Evolutionary conservation across 345 rosid genomes (phyloP), one percentile per base, ranked within the genome.

Genomic region (Viola odorata): DNA sequence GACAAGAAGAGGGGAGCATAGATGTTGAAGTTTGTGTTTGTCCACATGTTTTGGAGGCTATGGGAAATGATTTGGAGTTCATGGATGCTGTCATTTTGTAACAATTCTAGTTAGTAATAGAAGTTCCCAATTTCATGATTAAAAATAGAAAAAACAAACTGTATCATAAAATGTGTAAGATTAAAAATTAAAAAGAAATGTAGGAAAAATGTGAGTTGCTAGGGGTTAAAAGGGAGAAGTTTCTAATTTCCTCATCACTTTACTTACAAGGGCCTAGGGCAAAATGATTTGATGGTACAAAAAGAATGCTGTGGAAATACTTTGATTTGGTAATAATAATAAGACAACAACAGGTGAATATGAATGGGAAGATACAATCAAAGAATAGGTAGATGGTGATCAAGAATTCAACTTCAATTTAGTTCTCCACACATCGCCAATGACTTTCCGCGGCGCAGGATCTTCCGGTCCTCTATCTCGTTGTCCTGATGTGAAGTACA

Each of bases 401-500:
- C 73, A 87, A 9, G 65, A 41, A 70, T 75, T 64, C 76, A 94
- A 63, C 55, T 72, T 83, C 73, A 94, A 73, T 76, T 83, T 83
- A 38, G 99, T 84, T 82, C 97, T 88, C 96, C 96, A 90, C 89
- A 85, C 75, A 40, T 94, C 97, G 45, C 86, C 96, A 2, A 82
- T 50, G 37, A 94, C 97, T 78, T 94, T 94, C 73, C 62, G 85
- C 0, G 97, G 99, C 2, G 87, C 68, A 5, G 99, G 97, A 80
- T 94, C 82, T 51, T 69, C 77, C 12, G 88, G 87, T 55, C 99
- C 99, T 72, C 66, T 94, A 75, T 94, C 96, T 65, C 96, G 89
- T 72, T 94, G 96, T 67, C 99, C 99, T 0, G 97, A 94, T 36
- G 97, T 94, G 76, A 87, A 88, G 78, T 94, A 90, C 63, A 94